Percentiles rank a stretch among this genome's conserved stretches.
Conservation (phyloP, 192 early-diverging fungal genomes). For the Coemansia erecta region DNA sequence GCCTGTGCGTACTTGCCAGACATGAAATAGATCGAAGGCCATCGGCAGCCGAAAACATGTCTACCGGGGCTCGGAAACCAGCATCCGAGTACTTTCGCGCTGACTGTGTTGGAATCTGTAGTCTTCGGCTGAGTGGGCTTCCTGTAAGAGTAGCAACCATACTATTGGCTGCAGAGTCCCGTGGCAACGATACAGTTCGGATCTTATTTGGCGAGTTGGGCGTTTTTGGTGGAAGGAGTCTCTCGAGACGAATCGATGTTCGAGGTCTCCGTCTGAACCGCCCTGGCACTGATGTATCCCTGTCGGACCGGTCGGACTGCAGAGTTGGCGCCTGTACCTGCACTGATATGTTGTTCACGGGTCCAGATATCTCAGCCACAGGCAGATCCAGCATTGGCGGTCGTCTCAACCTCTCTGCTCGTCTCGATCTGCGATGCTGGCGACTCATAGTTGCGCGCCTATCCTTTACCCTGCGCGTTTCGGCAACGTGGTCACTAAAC, state of each 20-base stretch:
- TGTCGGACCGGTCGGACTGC: neutral
- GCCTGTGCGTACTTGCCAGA: conserved; percentile 1
- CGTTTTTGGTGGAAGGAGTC: conserved; percentile 24
- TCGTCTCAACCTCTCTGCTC: neutral
- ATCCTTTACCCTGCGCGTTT: conserved; percentile 1
- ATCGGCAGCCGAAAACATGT: too few species aligned
- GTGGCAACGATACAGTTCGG: neutral
- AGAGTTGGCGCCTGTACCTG: neutral
- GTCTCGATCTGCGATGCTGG: neutral
- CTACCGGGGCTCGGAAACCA: too few species aligned
- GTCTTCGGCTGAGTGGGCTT: neutral
- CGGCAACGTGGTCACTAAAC: conserved; percentile 7
- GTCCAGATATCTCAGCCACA: neutral
- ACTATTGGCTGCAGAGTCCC: neutral
- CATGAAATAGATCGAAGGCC: neutral
- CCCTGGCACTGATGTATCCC: neutral
- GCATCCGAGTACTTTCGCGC: neutral
- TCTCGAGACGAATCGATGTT: conserved; percentile 24
- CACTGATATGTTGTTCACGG: neutral
- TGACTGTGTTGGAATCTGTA: neutral
- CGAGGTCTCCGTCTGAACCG: conserved; percentile 3
- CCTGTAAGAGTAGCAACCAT: too few species aligned
- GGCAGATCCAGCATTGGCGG: neutral
- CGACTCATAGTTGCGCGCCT: neutral
- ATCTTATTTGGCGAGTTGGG: neutral